Evolutionary conservation across 2,329 filamentous ascomycete genomes (phyloP), one percentile per base, ranked within the genome.

Genomic region (Pestalotiopsis fici): DNA sequence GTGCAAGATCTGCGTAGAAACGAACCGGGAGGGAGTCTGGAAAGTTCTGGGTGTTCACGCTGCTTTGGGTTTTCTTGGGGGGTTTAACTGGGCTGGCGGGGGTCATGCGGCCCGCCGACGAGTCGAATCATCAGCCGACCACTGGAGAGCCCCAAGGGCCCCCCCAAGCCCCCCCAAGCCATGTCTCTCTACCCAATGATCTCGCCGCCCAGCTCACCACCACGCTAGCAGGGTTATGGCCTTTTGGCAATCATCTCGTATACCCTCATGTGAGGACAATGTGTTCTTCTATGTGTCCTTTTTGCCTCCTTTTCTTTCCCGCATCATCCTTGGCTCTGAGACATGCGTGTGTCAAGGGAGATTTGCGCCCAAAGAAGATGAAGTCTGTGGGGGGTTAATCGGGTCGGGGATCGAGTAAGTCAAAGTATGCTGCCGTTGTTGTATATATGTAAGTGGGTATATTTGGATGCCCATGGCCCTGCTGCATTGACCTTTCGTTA

Each of bases 101-200:
- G 43, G 56, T 66, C 64, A 61, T 61, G 64, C 55, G 64, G 63
- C 50, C 25, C 25, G 27, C 37, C 64, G 28, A 27, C 9, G 11
- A 21, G 23, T 50, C 18, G 50, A 59, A 66, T 59, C 64, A 64
- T 68, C 67, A 68, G 66, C 67, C 55, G 67, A 64, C 55, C 67
- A 66, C 25, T 21, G 23, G 21, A 13, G 2, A 15, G 12, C 64
- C 7, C 28, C 54, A 18, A n/a, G 11, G 28, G 54, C 28, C 35
- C 57, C 18, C n/a, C 43, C 43, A 35, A 3, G 23, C 27, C 64
- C 7, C 28, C 54, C 28, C 21, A 57, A 55, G 21, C 25, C 37
- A 39, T 56, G 37, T 54, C 23, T 54, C 35, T 35, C 54, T 13
- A 39, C 50, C 64, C 59, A 66, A 66, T 61, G 7, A 57, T 37